Base-by-base conservation (phyloP, 768 basidiomycete genomes). In the Tubosaeta brunneosetosa region DNA sequence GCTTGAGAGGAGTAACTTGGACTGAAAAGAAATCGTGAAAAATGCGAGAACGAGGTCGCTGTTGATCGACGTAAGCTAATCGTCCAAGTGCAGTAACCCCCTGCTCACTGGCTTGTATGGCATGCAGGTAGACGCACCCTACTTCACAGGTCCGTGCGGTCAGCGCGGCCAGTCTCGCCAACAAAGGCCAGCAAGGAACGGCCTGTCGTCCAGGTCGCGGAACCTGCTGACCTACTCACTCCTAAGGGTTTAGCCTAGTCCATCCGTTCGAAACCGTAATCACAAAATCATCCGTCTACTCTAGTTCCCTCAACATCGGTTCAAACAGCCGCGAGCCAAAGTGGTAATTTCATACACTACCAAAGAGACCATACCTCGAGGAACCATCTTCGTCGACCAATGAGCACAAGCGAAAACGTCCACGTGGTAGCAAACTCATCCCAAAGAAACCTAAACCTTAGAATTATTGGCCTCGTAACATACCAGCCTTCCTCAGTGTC, bases 1-100 rank as follows among this genome's bases (percentile, higher is more conserved):
- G 1, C 77, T 99, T 6, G 88, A 94, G 67, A 76, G 93, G 49
- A 91, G 92, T 57, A 85, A 94, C 59, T 72, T 76, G 16, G 82
- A 75, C 12, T 97, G 94, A 94, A 77, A 75, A 52, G 72, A 75
- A 27, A 94, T 97, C 44, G 77, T 97, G 27, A 67, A 73, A n/a
- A 86, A 97, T 65, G 91, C 94, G 7, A 74, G 83, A 50, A 71
- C 77, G 12, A 78, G 92, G 49, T 74, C 76, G 10, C 72, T 81
- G 34, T 66, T 94, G 25, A 66, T 83, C 9, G 80, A 86, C 57
- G 93, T 93, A 62, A 63, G 60, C 40, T 31, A 17, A 9, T 5
- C 2, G 2, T 17, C 17, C 26, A 16, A 19, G 34, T 32, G 55
- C 34, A 11, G 12, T 44, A 14, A 40, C n/a, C 27, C 26, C 16